phyloP scores from a whole-genome alignment of 108 stramenopile species.

The Stephanodiscus triporus region DNA sequence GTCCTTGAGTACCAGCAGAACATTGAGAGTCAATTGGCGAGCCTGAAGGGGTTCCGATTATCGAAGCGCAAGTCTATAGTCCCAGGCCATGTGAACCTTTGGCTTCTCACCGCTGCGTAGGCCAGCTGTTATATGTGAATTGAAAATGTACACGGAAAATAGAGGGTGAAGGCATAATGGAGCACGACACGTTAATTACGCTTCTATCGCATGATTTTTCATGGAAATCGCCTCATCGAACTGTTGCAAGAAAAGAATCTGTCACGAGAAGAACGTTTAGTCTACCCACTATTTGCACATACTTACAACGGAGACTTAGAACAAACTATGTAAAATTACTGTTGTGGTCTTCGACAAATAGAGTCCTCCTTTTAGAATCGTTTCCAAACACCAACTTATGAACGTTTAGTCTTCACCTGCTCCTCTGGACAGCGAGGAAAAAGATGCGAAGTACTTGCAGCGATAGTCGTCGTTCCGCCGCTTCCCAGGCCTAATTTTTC shows the following conservation, averaged over 20 bases:
- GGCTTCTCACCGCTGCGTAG: slow-evolving; percentile 43
- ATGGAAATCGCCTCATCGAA: neutral
- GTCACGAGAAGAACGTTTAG: too few relatives aligned
- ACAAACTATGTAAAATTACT: too few relatives aligned
- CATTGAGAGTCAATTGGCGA: slow-evolving; percentile 71
- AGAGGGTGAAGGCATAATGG: neutral
- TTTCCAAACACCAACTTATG: neutral
- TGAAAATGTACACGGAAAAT: neutral
- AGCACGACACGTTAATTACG: slow-evolving; percentile 2
- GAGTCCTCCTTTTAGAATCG: neutral
- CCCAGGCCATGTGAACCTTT: slow-evolving; percentile 58
- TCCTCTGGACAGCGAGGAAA: neutral
- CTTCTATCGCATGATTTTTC: neutral
- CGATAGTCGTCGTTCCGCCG: too few relatives aligned
- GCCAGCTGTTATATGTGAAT: neutral
- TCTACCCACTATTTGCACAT: too few relatives aligned
- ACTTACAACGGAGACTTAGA: too few relatives aligned
- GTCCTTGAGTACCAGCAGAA: slow-evolving; percentile 86
- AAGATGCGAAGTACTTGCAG: too few relatives aligned
- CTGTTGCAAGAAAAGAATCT: slow-evolving; percentile 3
- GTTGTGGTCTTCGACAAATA: neutral
- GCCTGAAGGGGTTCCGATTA: slow-evolving; percentile 25
- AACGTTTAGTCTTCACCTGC: too few relatives aligned
- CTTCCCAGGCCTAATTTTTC: too few relatives aligned
- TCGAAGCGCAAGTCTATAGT: slow-evolving; percentile 39